Evolutionary conservation across 2,329 filamentous ascomycete species (phyloP).

Genomic region (Graphilbum sp.): DNA sequence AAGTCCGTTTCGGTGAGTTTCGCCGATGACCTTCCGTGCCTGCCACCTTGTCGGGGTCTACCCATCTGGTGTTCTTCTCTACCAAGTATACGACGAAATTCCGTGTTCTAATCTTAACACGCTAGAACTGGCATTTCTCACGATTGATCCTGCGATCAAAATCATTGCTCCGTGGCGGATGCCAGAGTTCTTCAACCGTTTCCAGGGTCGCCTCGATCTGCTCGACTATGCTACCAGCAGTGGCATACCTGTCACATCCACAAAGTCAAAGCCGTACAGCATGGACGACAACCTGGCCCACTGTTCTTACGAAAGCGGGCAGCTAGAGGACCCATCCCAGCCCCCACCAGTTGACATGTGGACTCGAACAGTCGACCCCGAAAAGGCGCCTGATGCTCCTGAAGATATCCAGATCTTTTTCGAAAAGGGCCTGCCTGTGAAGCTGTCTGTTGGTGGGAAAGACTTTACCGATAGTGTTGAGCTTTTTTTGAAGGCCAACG

Average conservation of each 20-base stretch:
- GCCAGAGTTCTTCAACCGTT: constrained; percentile 52
- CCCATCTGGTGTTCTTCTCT: not conserved
- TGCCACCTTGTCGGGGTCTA: not conserved
- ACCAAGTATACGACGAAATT: too few species aligned
- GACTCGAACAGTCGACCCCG: constrained; percentile 55
- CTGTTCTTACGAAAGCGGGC: constrained; percentile 53
- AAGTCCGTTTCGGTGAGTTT: constrained; percentile 8
- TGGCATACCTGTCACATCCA: constrained; percentile 55
- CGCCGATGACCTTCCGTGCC: too few species aligned
- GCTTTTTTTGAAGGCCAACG: constrained; percentile 56
- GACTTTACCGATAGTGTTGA: constrained; percentile 51
- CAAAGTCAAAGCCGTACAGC: constrained; percentile 54
- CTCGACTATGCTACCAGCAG: constrained; percentile 53
- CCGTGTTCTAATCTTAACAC: not conserved
- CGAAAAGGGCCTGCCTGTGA: constrained; percentile 56
- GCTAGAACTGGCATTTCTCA: constrained; percentile 25
- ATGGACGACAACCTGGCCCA: constrained; percentile 37
- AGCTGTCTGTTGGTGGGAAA: constrained; percentile 37
- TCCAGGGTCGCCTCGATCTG: constrained; percentile 55
- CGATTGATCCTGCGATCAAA: constrained; percentile 43
- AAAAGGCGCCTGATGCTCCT: constrained; percentile 52
- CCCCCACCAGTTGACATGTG: constrained; percentile 66
- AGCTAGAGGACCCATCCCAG: constrained; percentile 47
- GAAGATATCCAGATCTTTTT: constrained; percentile 58
- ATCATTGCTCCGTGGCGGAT: constrained; percentile 63